Percentiles rank a stretch among this genome's conserved stretches.
These are phyloP conservation scores for Colletotrichum tamarilloi DNA, from an alignment of 2,329 filamentous ascomycete species.

Conservation along the genomic window DNA sequence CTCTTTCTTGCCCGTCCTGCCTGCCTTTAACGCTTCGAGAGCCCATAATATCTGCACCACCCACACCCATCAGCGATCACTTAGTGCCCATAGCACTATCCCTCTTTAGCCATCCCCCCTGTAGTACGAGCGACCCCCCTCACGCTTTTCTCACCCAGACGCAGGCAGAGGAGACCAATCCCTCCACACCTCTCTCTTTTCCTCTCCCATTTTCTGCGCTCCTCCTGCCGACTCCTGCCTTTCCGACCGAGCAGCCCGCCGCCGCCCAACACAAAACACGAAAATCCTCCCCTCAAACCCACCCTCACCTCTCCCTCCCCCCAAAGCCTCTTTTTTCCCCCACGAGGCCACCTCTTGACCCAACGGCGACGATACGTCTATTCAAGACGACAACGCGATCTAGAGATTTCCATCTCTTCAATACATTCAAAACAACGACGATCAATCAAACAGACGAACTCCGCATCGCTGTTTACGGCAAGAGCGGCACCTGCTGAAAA, in stretches of 20 bases:
- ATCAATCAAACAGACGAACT: slow-evolving; percentile 21
- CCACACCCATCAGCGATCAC: slow-evolving; percentile 29
- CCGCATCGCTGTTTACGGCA: slow-evolving; percentile 12
- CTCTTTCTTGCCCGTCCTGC: not conserved
- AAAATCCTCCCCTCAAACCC: slow-evolving; percentile 37
- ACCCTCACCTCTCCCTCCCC: slow-evolving; percentile 33
- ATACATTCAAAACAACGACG: slow-evolving; percentile 16
- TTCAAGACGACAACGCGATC: slow-evolving; percentile 33
- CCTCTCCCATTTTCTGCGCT: slow-evolving; percentile 6
- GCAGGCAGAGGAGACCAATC: slow-evolving; percentile 30
- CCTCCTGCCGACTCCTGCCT: slow-evolving; percentile 21
- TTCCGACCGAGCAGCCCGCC: slow-evolving; percentile 37
- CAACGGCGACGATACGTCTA: slow-evolving; percentile 36
- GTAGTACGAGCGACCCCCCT: slow-evolving; percentile 32
- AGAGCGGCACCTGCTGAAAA: slow-evolving; percentile 22
- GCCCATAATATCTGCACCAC: slow-evolving; percentile 22
- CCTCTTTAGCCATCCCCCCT: slow-evolving; percentile 35
- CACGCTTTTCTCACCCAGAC: slow-evolving; percentile 11
- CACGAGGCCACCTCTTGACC: slow-evolving; percentile 28
- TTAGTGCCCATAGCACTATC: slow-evolving; percentile 37
- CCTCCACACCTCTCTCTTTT: slow-evolving; percentile 26
- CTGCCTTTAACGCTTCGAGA: slow-evolving; percentile 1
- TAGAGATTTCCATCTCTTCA: slow-evolving; percentile 29
- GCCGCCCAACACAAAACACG: slow-evolving; percentile 40
- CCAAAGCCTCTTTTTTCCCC: slow-evolving; percentile 25